These are phyloP conservation scores for Microascus cirrosus DNA, from an alignment of 2,329 filamentous ascomycete genomes.

Conservation along the genomic window DNA sequence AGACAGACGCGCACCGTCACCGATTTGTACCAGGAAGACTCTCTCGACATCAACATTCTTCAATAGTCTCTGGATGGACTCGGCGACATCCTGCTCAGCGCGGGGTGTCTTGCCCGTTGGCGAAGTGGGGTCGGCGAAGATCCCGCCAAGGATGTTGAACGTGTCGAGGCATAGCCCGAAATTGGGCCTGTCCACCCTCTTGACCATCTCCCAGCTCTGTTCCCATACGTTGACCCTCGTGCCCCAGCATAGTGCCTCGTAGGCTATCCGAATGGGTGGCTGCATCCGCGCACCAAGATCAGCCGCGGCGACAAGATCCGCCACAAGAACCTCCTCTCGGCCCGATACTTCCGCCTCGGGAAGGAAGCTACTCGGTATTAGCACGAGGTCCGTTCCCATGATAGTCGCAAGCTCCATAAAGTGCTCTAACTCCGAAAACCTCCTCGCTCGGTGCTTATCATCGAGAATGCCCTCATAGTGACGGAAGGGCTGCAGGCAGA, in stretches of 20 bases:
- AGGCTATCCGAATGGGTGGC: constrained; percentile 55
- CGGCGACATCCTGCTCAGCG: constrained; percentile 41
- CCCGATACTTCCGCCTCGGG: constrained; percentile 29
- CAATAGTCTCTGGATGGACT: constrained; percentile 44
- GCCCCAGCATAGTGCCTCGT: constrained; percentile 64
- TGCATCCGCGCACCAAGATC: constrained; percentile 50
- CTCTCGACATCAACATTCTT: constrained; percentile 47
- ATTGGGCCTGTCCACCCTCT: constrained; percentile 53
- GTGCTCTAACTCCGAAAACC: constrained; percentile 51
- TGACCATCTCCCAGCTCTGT: constrained; percentile 55
- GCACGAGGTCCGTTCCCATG: constrained; percentile 59
- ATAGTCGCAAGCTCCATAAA: constrained; percentile 59
- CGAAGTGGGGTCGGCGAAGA: constrained; percentile 57
- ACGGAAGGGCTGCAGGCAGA: constrained; percentile 66
- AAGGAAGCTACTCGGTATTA: constrained; percentile 64
- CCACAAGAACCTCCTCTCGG: constrained; percentile 42
- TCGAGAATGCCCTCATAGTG: constrained; percentile 67
- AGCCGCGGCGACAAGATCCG: constrained; percentile 53
- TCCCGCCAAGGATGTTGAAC: constrained; percentile 63
- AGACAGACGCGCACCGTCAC: constrained; percentile 56
- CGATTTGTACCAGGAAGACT: constrained; percentile 67
- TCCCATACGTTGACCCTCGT: constrained; percentile 64
- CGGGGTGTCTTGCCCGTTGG: constrained; percentile 36
- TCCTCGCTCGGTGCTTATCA: constrained; percentile 40
- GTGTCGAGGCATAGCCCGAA: constrained; percentile 70